phyloP scores from a whole-genome alignment of 139 green algal genomes.

The Astrephomene gubernaculifera region DNA sequence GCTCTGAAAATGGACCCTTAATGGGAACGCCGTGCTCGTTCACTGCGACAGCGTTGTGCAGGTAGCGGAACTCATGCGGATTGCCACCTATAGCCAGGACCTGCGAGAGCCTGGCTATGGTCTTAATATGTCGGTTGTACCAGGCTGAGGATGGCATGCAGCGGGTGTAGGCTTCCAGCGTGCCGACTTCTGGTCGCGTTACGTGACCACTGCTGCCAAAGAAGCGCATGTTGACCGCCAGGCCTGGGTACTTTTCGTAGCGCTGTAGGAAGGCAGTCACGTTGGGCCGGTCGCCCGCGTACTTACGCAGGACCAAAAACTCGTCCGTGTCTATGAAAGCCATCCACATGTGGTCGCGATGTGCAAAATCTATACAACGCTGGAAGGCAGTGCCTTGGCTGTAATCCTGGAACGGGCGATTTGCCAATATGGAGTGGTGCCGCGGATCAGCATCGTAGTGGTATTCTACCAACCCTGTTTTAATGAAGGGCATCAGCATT shows the following conservation, averaged over 20 bases:
- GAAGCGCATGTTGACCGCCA: conserved; percentile 60
- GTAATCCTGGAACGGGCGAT: conserved; percentile 1
- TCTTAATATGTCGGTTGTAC: conserved; percentile 52
- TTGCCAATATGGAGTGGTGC: neutral
- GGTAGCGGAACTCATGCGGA: conserved; percentile 53
- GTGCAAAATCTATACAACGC: conserved; percentile 38
- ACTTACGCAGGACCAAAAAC: conserved; percentile 55
- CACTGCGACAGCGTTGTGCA: conserved; percentile 21
- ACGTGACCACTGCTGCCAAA: conserved; percentile 63
- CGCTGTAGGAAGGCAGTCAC: conserved; percentile 51
- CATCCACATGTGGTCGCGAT: conserved; percentile 54
- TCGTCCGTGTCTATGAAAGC: conserved; percentile 71
- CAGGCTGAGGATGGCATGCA: conserved; percentile 42
- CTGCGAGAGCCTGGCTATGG: conserved; percentile 37
- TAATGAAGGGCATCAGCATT: conserved; percentile 29
- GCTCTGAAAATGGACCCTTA: neutral
- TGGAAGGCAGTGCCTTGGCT: conserved; percentile 34
- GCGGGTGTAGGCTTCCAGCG: conserved; percentile 47
- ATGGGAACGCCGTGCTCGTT: conserved; percentile 47
- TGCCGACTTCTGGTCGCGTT: conserved; percentile 14
- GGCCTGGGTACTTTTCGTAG: conserved; percentile 53
- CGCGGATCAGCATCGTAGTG: conserved; percentile 31
- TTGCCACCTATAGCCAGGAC: conserved; percentile 50
- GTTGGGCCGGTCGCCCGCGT: neutral
- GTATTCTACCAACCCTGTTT: conserved; percentile 9